A percentile compares a stretch with the other conserved stretches of the same genome.
These are phyloP conservation scores for Diutina rugosa DNA, from an alignment of 1,139 yeast species.

Conservation along the genomic window DNA sequence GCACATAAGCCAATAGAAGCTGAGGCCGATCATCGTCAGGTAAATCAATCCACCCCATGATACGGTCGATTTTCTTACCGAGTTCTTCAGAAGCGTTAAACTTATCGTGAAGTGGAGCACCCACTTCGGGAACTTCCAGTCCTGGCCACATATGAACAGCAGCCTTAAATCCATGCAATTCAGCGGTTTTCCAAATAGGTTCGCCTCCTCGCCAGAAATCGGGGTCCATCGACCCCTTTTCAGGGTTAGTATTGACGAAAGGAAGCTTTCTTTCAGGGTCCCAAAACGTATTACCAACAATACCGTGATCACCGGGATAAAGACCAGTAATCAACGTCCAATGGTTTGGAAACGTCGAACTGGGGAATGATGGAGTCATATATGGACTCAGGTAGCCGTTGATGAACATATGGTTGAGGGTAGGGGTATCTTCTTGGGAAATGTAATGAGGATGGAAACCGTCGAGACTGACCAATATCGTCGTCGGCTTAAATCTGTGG, in stretches of 20 bases:
- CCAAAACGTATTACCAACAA: conserved; percentile 72
- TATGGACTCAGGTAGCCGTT: conserved; percentile 63
- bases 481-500: conserved; percentile 60
- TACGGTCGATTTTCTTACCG: conserved; percentile 39
- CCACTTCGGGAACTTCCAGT: conserved; percentile 51
- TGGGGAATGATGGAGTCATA: conserved; percentile 79
- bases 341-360: conserved; percentile 84
- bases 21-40: conserved; percentile 51
- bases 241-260: conserved; percentile 54
- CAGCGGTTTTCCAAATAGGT: conserved; percentile 77
- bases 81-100: conserved; percentile 56
- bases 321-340: conserved; percentile 86
- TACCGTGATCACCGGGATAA: conserved; percentile 76
- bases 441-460: conserved; percentile 90
- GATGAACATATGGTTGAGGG: conserved; percentile 42
- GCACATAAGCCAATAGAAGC: conserved; percentile 67
- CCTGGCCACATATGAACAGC: conserved; percentile 99
- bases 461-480: conserved; percentile 66
- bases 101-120: conserved; percentile 32
- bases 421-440: conserved; percentile 55
- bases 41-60: conserved; percentile 56
- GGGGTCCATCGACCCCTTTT: conserved; percentile 36
- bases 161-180: conserved; percentile 44
- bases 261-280: conserved; percentile 44
- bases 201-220: conserved; percentile 80